phyloP scores from a whole-genome alignment of 2,329 filamentous ascomycete species.

The Chrysosporium keratinophilum region DNA sequence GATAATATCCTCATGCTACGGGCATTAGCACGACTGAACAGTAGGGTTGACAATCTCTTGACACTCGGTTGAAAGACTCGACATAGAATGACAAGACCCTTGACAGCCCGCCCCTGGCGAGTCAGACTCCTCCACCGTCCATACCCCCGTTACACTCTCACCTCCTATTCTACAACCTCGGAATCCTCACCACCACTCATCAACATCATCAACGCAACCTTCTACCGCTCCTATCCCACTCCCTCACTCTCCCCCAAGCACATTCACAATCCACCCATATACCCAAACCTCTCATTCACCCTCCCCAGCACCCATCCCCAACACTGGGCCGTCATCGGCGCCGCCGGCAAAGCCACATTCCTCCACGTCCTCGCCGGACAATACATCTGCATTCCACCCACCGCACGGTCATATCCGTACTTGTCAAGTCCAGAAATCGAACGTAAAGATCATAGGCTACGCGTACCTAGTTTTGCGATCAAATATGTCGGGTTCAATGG shows the following conservation, averaged over 20 bases:
- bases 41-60: too few relatives aligned
- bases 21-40: too few relatives aligned
- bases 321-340: conserved; percentile 77
- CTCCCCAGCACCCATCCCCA: conserved; percentile 46
- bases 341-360: conserved; percentile 71
- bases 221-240: conserved; percentile 66
- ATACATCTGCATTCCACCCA: conserved; percentile 64
- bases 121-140: neutral
- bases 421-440: conserved; percentile 55
- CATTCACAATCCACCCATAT: conserved; percentile 65
- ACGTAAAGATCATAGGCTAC: conserved; percentile 40
- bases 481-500: conserved; percentile 89
- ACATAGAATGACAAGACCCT: neutral
- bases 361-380: conserved; percentile 68
- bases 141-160: conserved; percentile 10
- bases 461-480: conserved; percentile 57
- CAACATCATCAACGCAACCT: conserved; percentile 65
- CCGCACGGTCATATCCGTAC: conserved; percentile 66
- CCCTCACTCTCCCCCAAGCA: conserved; percentile 33
- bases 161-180: conserved; percentile 15
- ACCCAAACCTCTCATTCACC: conserved; percentile 58
- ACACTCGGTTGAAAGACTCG: neutral
- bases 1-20: too few relatives aligned
- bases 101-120: neutral
- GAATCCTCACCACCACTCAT: conserved; percentile 47